Base-by-base conservation (phyloP, 768 basidiomycete species). In the Termitomyces sp. region DNA sequence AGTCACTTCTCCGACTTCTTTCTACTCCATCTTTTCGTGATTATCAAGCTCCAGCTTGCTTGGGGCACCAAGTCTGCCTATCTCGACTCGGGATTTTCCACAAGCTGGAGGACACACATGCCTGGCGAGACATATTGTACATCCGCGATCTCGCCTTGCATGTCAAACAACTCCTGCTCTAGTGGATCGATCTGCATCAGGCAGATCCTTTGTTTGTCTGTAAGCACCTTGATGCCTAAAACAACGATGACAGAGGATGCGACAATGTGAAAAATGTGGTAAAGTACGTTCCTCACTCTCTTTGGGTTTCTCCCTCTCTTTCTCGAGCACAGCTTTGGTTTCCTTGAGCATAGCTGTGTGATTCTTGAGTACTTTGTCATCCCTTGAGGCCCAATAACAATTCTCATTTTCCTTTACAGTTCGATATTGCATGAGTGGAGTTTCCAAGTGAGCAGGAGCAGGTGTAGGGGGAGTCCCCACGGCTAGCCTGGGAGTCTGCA, bases 41-140 rank as follows among this genome's bases (percentile, higher is more conserved):
- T 78, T 73, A 2, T 89, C 74, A 1, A 85, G 77, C 50, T 93
- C 90, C 80, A 94, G 63, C 89, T 91, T 69, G 86, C 87, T 3
- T 87, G 76, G 1, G 93, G 91, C 0, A 97, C 85, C 4, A 87
- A 70, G 8, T 78, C 89, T 15, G 82, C 82, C 83, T 92, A 91
- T 60, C 85, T 76, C 61, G 86, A 79, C n/a, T 89, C 91, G 0
- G 95, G 91, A 50, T 62, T 62, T 26, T 62, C 61, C 14, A 38
- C 50, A 28, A 62, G 48, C 46, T 59, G 52, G 2, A 59, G 51
- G n/a, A 62, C 42, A n/a, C 61, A 43, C 37, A 56, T 52, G 0
- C 57, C 58, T 3, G 61, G 61, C n/a, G 61, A 58, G 11, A 59
- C 57, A 61, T 91, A 87, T 42, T 84, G 73, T 4, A 90, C 92